These are phyloP conservation scores for Ottelia alismoides DNA, from an alignment of 106 monocot genomes.

Conservation along the genomic window DNA sequence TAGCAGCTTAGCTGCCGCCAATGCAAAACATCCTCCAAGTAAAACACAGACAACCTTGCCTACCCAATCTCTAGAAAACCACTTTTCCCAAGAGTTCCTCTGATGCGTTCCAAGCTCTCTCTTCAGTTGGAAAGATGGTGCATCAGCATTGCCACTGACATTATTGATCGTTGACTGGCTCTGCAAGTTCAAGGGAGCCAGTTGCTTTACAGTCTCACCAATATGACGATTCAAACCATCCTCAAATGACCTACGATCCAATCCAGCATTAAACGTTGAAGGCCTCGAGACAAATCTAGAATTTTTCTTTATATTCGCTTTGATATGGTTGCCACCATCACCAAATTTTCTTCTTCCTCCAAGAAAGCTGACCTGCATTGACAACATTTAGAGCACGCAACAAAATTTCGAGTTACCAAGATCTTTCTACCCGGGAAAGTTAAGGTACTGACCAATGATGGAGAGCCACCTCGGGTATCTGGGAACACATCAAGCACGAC, in stretches of 20 bases:
- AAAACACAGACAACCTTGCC: constrained; percentile 27
- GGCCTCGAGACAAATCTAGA: constrained; percentile 12
- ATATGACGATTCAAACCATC: constrained; percentile 25
- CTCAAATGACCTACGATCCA: constrained; percentile 12
- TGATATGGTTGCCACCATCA: constrained; percentile 24
- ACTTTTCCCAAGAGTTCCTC: constrained; percentile 22
- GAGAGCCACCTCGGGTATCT: constrained; percentile 70
- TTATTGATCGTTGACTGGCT: constrained; percentile 16
- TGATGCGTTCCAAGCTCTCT: constrained; percentile 33
- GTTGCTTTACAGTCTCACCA: constrained; percentile 78
- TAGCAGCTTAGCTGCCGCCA: constrained; percentile 34
- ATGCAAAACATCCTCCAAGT: constrained; percentile 38
- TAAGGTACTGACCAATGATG: constrained; percentile 86
- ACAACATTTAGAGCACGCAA: background rate
- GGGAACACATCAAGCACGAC: constrained; percentile 61
- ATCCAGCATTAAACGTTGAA: constrained; percentile 20
- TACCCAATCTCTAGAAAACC: constrained; percentile 12
- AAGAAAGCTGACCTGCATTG: constrained; percentile 64
- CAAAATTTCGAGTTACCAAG: too few species aligned
- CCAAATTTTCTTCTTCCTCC: constrained; percentile 42
- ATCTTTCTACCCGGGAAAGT: too few species aligned
- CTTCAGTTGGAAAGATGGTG: constrained; percentile 33
- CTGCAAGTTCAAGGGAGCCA: constrained; percentile 48
- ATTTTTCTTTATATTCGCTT: constrained; percentile 14
- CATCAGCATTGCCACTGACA: constrained; percentile 6